A percentile compares a stretch with the other conserved stretches of the same genome.
phyloP scores from a whole-genome alignment of 306 rosid genomes.

The Comarum palustre region DNA sequence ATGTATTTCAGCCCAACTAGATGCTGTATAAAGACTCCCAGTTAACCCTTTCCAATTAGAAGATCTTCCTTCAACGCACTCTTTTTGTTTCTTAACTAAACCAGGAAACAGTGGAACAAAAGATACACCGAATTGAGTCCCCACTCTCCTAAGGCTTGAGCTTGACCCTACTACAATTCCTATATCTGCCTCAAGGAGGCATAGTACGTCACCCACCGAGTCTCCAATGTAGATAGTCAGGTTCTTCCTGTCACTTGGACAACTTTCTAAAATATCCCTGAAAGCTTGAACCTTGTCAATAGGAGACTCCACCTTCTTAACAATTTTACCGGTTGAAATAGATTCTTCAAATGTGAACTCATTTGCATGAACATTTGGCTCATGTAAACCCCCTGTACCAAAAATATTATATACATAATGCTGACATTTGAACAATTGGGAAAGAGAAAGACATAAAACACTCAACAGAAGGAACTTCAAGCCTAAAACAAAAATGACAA shows the following conservation, averaged over 20 bases:
- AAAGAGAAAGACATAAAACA: neutral
- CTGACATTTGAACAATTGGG: neutral
- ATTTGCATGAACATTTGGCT: conserved; percentile 73
- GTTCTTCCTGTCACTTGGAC: conserved; percentile 47
- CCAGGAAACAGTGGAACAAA: conserved; percentile 77
- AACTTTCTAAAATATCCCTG: conserved; percentile 39
- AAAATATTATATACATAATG: conserved; percentile 16
- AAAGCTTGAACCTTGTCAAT: conserved; percentile 77
- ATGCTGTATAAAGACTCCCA: conserved; percentile 82
- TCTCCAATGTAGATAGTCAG: conserved; percentile 80
- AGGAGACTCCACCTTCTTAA: conserved; percentile 84
- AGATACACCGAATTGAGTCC: conserved; percentile 64
- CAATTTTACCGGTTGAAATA: conserved; percentile 78
- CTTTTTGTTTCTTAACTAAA: conserved; percentile 75
- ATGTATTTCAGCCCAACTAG: conserved; percentile 95
- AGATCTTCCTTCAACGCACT: conserved; percentile 42
- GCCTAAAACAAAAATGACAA: neutral
- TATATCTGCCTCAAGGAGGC: conserved; percentile 91
- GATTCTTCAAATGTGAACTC: conserved; percentile 71
- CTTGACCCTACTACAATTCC: conserved; percentile 92
- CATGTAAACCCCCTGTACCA: conserved; percentile 63
- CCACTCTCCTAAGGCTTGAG: conserved; percentile 79
- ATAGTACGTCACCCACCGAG: conserved; percentile 89
- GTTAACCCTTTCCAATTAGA: conserved; percentile 71
- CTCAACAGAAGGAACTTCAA: neutral